Evolutionary conservation across 2,329 filamentous ascomycete genomes (phyloP).

Genomic region (Aspergillus sp.): DNA sequence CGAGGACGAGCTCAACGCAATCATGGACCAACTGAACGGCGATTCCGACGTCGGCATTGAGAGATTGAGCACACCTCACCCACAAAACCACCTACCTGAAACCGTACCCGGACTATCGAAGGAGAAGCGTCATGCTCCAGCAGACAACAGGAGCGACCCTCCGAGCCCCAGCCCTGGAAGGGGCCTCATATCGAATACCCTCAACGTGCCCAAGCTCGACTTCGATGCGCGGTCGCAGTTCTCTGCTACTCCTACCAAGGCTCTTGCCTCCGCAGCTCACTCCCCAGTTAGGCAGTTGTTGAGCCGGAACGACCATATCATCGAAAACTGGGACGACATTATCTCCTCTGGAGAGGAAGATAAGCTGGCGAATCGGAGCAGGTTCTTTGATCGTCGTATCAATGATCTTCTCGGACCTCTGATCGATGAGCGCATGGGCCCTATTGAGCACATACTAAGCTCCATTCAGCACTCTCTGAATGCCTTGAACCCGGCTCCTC

Average conservation of each 20-base stretch:
- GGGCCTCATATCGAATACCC: conserved; percentile 52
- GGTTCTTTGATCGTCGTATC: conserved; percentile 90
- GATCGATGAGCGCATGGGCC: conserved; percentile 75
- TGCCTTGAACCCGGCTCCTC: conserved; percentile 60
- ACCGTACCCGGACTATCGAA: conserved; percentile 56
- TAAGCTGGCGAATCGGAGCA: conserved; percentile 78
- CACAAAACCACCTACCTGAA: conserved; percentile 30
- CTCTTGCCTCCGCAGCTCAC: conserved; percentile 60
- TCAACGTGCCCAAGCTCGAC: conserved; percentile 48
- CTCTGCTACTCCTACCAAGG: conserved; percentile 64
- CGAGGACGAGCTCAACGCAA: conserved; percentile 79
- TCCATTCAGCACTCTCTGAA: conserved; percentile 73
- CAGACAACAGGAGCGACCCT: conserved; percentile 66
- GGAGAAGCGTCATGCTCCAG: conserved; percentile 56
- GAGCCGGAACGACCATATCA: conserved; percentile 66
- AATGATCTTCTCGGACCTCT: conserved; percentile 81
- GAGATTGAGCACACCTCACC: conserved; percentile 51
- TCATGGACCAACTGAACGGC: conserved; percentile 83
- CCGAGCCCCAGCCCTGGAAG: conserved; percentile 73
- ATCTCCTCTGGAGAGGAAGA: conserved; percentile 81
- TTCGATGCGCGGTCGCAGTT: conserved; percentile 46
- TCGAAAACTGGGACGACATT: conserved; percentile 84
- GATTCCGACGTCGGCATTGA: conserved; percentile 77
- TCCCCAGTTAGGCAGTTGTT: conserved; percentile 67
- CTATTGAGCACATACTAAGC: conserved; percentile 78